Conservation (phyloP, 2,329 filamentous ascomycete genomes). For the Bipolaris victoriae region DNA sequence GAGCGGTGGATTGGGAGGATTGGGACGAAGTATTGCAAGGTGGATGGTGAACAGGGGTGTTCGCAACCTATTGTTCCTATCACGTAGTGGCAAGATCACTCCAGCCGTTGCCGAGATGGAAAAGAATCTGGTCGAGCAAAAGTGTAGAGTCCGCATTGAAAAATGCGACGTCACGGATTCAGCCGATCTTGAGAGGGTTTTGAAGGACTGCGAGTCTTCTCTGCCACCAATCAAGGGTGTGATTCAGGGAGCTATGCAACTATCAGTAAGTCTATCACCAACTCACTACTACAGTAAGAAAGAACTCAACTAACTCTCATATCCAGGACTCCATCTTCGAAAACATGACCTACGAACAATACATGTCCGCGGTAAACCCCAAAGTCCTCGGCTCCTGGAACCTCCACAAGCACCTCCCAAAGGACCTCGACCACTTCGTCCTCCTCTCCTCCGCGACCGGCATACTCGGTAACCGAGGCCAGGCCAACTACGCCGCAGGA, state of each 20-base stretch:
- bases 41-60: conserved; percentile 27
- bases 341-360: conserved; percentile 14
- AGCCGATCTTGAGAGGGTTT: neutral
- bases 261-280: neutral
- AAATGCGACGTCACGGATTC: neutral
- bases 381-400: conserved; percentile 43
- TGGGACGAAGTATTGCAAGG: conserved; percentile 25
- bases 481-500: conserved; percentile 9
- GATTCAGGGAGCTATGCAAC: conserved; percentile 1
- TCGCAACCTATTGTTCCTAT: conserved; percentile 21
- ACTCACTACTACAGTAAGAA: neutral
- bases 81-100: conserved; percentile 6
- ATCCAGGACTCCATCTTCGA: conserved; percentile 6
- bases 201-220: neutral
- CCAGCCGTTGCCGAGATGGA: neutral
- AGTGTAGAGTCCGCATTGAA: neutral
- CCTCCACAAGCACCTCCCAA: conserved; percentile 17
- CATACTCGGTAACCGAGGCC: conserved; percentile 5
- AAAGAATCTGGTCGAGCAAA: neutral
- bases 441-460: conserved; percentile 26
- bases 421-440: conserved; percentile 23
- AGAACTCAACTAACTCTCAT: neutral
- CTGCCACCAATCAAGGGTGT: neutral
- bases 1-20: conserved; percentile 26
- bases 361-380: conserved; percentile 1